Percentiles rank a stretch among this genome's conserved stretches.
These are phyloP conservation scores for Sporothrix phasma DNA, from an alignment of 2,329 filamentous ascomycete species.

Conservation along the genomic window DNA sequence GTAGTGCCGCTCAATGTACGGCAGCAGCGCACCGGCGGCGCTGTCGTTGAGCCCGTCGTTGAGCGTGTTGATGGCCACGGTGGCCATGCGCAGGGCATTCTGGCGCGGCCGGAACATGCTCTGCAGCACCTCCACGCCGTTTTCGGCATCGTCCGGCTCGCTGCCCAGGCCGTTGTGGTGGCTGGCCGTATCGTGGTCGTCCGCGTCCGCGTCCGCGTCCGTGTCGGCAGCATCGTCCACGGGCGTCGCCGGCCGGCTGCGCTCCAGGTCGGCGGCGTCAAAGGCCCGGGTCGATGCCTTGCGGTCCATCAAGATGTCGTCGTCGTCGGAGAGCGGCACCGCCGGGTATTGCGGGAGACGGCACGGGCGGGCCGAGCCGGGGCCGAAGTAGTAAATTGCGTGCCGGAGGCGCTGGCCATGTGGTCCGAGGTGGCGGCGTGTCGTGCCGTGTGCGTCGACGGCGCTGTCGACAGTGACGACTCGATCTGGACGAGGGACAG, in stretches of 20 bases:
- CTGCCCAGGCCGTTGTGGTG: not conserved
- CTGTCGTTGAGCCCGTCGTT: conserved; percentile 65
- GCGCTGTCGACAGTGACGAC: conserved; percentile 12
- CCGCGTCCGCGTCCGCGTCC: no score
- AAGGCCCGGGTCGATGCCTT: conserved; percentile 9
- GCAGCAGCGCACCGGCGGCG: conserved; percentile 67
- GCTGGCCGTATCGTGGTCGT: conserved; percentile 15
- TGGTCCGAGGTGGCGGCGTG: not conserved
- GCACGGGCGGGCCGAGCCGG: conserved; percentile 18
- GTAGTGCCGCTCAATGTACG: conserved; percentile 69
- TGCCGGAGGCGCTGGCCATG: not conserved
- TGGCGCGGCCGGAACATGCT: conserved; percentile 51
- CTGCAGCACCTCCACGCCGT: conserved; percentile 39
- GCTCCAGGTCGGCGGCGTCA: conserved; percentile 35
- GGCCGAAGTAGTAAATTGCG: not conserved
- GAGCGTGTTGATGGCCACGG: conserved; percentile 56
- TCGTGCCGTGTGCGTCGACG: conserved; percentile 23
- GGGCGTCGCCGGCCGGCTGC: conserved; percentile 43
- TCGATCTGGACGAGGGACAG: conserved; percentile 20
- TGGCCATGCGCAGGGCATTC: conserved; percentile 60
- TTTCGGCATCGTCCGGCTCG: conserved; percentile 25
- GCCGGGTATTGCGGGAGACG: conserved; percentile 32
- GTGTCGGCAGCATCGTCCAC: conserved; percentile 15
- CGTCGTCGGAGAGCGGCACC: conserved; percentile 25
- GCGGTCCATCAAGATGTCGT: conserved; percentile 1